Evolutionary conservation across 2,329 filamentous ascomycete genomes (phyloP).

Genomic region (Phialophora macrospora): DNA sequence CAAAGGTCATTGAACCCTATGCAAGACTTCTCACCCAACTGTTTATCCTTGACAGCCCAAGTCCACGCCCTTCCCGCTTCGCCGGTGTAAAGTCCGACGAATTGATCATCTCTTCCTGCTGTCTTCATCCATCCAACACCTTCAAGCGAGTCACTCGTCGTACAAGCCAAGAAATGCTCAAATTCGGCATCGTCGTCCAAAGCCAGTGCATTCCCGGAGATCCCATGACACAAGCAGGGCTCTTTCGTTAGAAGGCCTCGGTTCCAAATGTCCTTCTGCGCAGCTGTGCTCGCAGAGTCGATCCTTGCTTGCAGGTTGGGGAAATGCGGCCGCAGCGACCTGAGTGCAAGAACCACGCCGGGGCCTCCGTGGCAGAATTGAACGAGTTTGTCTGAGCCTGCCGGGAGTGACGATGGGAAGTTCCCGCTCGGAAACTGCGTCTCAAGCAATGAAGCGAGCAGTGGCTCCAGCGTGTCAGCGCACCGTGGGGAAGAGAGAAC

Average conservation of each 20-base stretch:
- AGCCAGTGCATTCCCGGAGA: constrained; percentile 66
- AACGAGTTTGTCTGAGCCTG: constrained; percentile 50
- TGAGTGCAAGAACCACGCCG: constrained; percentile 64
- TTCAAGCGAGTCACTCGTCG: constrained; percentile 33
- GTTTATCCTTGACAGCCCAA: constrained; percentile 44
- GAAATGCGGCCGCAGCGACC: constrained; percentile 62
- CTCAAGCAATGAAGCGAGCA: constrained; percentile 61
- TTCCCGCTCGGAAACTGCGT: constrained; percentile 67
- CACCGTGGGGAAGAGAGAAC: constrained; percentile 49
- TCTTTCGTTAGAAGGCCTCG: constrained; percentile 67
- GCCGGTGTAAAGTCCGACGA: constrained; percentile 57
- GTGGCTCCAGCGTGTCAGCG: constrained; percentile 57
- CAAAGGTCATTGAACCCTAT: constrained; percentile 40
- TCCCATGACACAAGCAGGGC: constrained; percentile 69
- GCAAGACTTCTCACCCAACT: constrained; percentile 23
- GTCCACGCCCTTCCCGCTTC: constrained; percentile 57
- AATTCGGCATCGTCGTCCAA: constrained; percentile 34
- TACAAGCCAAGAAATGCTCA: constrained; percentile 30
- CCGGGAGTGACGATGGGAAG: constrained; percentile 59
- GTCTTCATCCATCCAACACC: constrained; percentile 34
- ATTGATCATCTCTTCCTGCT: constrained; percentile 57
- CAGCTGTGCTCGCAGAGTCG: constrained; percentile 27
- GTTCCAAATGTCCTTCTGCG: constrained; percentile 60
- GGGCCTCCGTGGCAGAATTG: constrained; percentile 72
- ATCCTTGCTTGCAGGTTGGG: constrained; percentile 29